These are phyloP conservation scores for Cladophialophora exuberans DNA, from an alignment of 2,329 filamentous ascomycete genomes.

Conservation along the genomic window DNA sequence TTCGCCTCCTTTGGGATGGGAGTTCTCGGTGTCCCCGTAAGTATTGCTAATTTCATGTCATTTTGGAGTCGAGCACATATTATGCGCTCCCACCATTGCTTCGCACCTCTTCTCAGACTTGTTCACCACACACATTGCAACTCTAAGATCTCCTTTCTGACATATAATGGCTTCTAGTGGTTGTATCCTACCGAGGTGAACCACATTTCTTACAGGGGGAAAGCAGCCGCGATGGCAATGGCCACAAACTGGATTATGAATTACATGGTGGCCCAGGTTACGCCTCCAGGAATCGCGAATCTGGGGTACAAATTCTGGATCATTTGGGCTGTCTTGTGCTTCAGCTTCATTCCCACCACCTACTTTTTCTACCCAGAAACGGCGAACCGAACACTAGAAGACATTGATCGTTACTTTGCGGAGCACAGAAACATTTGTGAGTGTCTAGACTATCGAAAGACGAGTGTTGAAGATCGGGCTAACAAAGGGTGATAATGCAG, in stretches of 20 bases:
- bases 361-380: conserved; percentile 42
- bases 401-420: conserved; percentile 39
- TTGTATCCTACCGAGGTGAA: conserved; percentile 42
- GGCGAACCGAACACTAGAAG: conserved; percentile 37
- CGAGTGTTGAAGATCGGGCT: neutral
- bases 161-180: conserved; percentile 32
- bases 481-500: neutral
- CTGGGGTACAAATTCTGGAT: conserved; percentile 40
- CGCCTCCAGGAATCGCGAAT: conserved; percentile 38
- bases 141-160: no score
- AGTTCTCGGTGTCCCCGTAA: conserved; percentile 42
- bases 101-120: neutral
- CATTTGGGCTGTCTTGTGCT: conserved; percentile 37
- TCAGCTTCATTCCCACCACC: conserved; percentile 36
- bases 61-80: neutral
- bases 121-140: no score
- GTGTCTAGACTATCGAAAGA: neutral
- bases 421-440: conserved; percentile 25
- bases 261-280: conserved; percentile 41
- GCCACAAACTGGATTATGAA: conserved; percentile 39
- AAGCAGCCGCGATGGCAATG: conserved; percentile 38
- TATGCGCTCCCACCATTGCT: no score
- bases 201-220: conserved; percentile 40
- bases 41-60: neutral
- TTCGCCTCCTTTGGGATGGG: conserved; percentile 46